These are phyloP conservation scores for Lentinula lateritia DNA, from an alignment of 768 basidiomycete species.

Conservation along the genomic window DNA sequence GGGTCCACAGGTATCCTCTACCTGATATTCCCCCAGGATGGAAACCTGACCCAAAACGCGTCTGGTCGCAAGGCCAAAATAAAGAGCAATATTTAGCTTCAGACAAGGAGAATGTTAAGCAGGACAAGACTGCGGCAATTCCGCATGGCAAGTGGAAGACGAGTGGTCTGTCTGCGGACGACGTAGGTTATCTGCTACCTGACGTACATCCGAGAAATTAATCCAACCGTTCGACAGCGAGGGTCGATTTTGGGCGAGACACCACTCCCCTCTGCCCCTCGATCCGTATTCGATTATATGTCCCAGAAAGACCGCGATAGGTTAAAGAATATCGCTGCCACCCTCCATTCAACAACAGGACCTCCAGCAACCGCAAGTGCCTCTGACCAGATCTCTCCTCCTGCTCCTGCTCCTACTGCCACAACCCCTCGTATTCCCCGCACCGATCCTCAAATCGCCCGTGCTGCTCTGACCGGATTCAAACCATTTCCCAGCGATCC, in stretches of 20 bases:
- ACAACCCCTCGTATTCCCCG: slow-evolving; percentile 45
- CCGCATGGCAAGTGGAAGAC: slow-evolving; percentile 49
- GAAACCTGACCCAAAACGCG: slow-evolving; percentile 75
- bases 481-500: slow-evolving; percentile 80
- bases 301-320: slow-evolving; percentile 90
- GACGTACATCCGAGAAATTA: background rate
- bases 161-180: slow-evolving; percentile 57
- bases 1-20: slow-evolving; percentile 63
- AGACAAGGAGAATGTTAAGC: slow-evolving; percentile 37
- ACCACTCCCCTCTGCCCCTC: slow-evolving; percentile 58
- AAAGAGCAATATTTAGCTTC: background rate
- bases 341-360: slow-evolving; percentile 12
- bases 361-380: slow-evolving; percentile 19
- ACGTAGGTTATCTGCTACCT: slow-evolving; percentile 42
- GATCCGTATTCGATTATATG: slow-evolving; percentile 91
- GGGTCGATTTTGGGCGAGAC: slow-evolving; percentile 82
- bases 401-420: slow-evolving; percentile 18
- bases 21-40: slow-evolving; percentile 81
- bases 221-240: slow-evolving; percentile 42
- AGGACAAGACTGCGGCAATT: slow-evolving; percentile 11
- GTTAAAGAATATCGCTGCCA: slow-evolving; percentile 53
- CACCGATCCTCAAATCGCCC: slow-evolving; percentile 73
- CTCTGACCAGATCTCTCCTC: slow-evolving; percentile 14
- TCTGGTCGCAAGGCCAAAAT: slow-evolving; percentile 52
- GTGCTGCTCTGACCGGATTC: slow-evolving; percentile 85